Evolutionary conservation across 139 green algal genomes (phyloP).

Genomic region (Micractinium conductrix): DNA sequence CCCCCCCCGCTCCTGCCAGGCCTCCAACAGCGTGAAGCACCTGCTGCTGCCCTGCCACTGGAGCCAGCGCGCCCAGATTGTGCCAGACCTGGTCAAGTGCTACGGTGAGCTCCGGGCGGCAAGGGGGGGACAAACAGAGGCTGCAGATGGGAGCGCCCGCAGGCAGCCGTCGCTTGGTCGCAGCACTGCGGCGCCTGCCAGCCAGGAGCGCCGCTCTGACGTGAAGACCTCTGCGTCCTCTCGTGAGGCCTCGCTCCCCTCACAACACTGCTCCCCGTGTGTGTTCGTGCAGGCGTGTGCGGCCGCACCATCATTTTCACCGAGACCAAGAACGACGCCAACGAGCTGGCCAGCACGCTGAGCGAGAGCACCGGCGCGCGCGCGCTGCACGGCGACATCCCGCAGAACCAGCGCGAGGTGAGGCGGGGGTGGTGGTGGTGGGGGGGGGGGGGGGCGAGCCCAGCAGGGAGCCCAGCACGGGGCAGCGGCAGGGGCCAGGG

Average conservation of each 20-base stretch:
- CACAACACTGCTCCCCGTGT: too few species aligned
- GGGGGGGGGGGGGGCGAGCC: too few species aligned
- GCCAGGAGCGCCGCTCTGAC: neutral
- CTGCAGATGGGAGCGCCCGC: too few species aligned
- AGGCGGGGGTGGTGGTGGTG: neutral
- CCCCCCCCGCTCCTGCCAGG: slow-evolving; percentile 50
- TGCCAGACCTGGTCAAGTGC: slow-evolving; percentile 83
- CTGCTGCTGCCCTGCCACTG: slow-evolving; percentile 93
- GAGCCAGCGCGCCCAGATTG: slow-evolving; percentile 70
- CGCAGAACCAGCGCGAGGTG: slow-evolving; percentile 80
- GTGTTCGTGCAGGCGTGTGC: slow-evolving; percentile 32
- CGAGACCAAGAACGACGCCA: slow-evolving; percentile 95
- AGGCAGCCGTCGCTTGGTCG: too few species aligned
- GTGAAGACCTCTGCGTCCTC: too few species aligned
- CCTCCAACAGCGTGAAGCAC: slow-evolving; percentile 86
- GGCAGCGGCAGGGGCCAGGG: too few species aligned
- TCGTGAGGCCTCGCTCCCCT: too few species aligned
- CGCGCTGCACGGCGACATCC: slow-evolving; percentile 95
- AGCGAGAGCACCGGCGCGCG: slow-evolving; percentile 63
- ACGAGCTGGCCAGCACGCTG: slow-evolving; percentile 80
- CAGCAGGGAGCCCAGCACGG: too few species aligned
- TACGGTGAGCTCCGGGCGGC: slow-evolving; percentile 56
- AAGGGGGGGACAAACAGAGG: too few species aligned
- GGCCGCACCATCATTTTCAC: slow-evolving; percentile 97
- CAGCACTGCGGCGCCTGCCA: too few species aligned